Evolutionary conservation across 306 rosid species (phyloP).

Genomic region (Vigna radiata): DNA sequence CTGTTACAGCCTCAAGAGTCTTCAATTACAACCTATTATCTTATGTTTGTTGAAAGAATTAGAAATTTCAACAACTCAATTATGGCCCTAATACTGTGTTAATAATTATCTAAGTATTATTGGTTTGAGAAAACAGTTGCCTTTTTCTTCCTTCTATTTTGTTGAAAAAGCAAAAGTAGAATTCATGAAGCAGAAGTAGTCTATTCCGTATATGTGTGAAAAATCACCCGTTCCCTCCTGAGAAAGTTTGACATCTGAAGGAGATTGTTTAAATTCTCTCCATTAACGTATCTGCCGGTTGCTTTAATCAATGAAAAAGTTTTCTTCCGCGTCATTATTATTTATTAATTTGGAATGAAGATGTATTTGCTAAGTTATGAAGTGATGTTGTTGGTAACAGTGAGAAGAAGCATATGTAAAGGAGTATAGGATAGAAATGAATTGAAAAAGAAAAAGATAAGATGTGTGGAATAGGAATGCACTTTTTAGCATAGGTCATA

Average conservation of each 20-base stretch:
- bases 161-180: background rate
- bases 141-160: background rate
- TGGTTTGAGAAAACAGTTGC: slow-evolving; percentile 18
- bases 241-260: background rate
- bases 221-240: background rate
- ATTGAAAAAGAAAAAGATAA: background rate
- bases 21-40: slow-evolving; percentile 46
- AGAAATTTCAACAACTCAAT: slow-evolving; percentile 51
- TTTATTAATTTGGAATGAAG: background rate
- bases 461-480: slow-evolving; percentile 29
- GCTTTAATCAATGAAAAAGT: background rate
- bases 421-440: background rate
- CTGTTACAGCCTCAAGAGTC: slow-evolving; percentile 31
- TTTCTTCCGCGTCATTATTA: background rate
- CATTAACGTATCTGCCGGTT: slow-evolving; percentile 5
- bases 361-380: background rate
- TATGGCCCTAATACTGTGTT: slow-evolving; percentile 37
- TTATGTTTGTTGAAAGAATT: slow-evolving; percentile 40
- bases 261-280: slow-evolving; percentile 10
- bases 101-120: slow-evolving; percentile 20
- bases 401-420: background rate
- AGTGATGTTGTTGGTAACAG: background rate
- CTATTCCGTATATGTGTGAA: background rate
- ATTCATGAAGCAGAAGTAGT: too few species aligned
- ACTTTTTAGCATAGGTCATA: slow-evolving; percentile 40